Conservation (phyloP, 345 rosid genomes). For the Brassica nigra region DNA sequence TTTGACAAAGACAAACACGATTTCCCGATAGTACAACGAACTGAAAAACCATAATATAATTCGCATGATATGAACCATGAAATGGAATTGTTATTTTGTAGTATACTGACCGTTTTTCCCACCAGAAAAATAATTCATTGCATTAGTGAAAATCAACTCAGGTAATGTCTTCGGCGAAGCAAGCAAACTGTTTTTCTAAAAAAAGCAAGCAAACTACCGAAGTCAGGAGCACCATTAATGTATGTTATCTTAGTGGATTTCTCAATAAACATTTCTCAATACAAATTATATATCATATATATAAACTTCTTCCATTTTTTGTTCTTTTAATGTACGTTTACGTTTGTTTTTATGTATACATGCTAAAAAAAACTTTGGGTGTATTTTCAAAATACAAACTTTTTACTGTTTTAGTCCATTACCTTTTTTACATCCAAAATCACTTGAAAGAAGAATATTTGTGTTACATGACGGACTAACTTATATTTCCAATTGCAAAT, state of each 20-base stretch:
- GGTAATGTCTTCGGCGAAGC: not conserved
- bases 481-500: not conserved
- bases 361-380: not conserved
- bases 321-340: not conserved
- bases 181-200: too few species aligned
- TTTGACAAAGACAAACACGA: too few species aligned
- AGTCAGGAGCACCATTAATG: too few species aligned
- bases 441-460: not conserved
- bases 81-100: not conserved
- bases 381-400: not conserved
- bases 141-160: not conserved
- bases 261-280: not conserved
- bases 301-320: not conserved
- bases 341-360: not conserved
- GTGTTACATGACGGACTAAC: not conserved
- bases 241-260: not conserved
- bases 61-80: not conserved
- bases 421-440: not conserved
- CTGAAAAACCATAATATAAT: not conserved
- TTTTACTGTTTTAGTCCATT: not conserved
- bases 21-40: not conserved
- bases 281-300: too few species aligned
- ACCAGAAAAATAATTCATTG: not conserved
- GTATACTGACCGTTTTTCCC: not conserved
- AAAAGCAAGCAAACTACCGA: too few species aligned